phyloP scores from a whole-genome alignment of 371 early-diverging fungal genomes.

The Chytridiales sp. region DNA sequence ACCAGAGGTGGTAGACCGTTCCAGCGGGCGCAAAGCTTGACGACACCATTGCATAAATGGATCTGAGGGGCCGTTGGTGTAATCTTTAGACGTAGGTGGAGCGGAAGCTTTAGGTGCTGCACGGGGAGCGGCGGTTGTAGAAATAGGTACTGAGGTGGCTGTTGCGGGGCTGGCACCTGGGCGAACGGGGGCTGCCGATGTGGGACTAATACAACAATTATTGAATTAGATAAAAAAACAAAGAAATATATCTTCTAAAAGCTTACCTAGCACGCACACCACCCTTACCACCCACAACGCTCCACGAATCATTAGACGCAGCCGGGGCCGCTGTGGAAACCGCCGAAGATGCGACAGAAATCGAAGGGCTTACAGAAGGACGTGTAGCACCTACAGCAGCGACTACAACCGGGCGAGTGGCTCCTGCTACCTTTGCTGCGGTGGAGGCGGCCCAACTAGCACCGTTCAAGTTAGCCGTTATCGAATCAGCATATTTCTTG shows the following conservation, averaged over 20 bases:
- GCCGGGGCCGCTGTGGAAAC: constrained; percentile 28
- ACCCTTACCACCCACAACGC: constrained; percentile 37
- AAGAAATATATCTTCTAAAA: too few species aligned
- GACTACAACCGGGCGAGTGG: not conserved
- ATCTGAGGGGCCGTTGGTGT: constrained; percentile 22
- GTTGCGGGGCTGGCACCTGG: not conserved
- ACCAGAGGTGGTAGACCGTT: constrained; percentile 33
- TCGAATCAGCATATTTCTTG: constrained; percentile 45
- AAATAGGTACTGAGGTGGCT: not conserved
- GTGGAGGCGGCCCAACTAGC: constrained; percentile 3
- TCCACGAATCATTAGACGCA: constrained; percentile 32
- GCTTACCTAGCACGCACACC: too few species aligned
- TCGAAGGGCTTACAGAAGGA: constrained; percentile 4
- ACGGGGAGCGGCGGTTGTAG: not conserved
- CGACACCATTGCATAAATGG: constrained; percentile 46
- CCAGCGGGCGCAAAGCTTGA: constrained; percentile 37
- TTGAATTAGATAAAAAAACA: too few species aligned
- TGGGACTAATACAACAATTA: constrained; percentile 12
- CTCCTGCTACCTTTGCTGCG: not conserved
- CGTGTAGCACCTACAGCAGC: constrained; percentile 17
- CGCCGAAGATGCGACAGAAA: constrained; percentile 19
- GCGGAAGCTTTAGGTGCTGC: not conserved
- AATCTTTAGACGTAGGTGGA: not conserved
- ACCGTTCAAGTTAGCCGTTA: constrained; percentile 6
- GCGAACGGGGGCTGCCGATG: not conserved